These are phyloP conservation scores for Penicillium paradoxum DNA, from an alignment of 495 filamentous ascomycete genomes.

Conservation along the genomic window DNA sequence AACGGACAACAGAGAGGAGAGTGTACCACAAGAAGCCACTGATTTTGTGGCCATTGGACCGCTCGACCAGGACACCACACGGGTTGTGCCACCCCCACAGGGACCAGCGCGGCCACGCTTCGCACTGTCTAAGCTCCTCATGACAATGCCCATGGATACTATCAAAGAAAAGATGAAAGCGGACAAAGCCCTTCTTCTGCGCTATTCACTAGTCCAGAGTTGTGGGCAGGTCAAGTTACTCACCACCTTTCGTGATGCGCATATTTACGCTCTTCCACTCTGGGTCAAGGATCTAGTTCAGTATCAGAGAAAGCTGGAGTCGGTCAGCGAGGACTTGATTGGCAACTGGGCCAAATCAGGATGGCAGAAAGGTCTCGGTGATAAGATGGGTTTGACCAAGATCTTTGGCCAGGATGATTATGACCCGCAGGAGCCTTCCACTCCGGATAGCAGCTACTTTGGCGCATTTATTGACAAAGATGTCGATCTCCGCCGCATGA, in stretches of 20 bases:
- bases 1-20: conserved; percentile 62
- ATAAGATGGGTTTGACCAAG: conserved; percentile 67
- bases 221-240: conserved; percentile 68
- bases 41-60: conserved; percentile 78
- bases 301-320: conserved; percentile 71
- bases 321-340: conserved; percentile 82
- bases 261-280: conserved; percentile 86
- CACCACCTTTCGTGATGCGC: conserved; percentile 77
- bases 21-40: conserved; percentile 79
- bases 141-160: conserved; percentile 75
- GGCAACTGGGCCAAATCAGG: conserved; percentile 91
- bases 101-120: conserved; percentile 54
- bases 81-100: conserved; percentile 43
- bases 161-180: conserved; percentile 74
- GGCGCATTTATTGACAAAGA: conserved; percentile 48
- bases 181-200: conserved; percentile 63
- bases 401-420: conserved; percentile 44
- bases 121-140: conserved; percentile 61
- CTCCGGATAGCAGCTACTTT: conserved; percentile 33
- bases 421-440: neutral
- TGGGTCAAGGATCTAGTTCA: conserved; percentile 80
- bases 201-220: conserved; percentile 63
- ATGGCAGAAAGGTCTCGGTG: conserved; percentile 77
- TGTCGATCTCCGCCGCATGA: conserved; percentile 56
- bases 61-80: conserved; percentile 44